These are phyloP conservation scores for Pseudogymnoascus sp. DNA, from an alignment of 2,329 filamentous ascomycete genomes.

Conservation along the genomic window DNA sequence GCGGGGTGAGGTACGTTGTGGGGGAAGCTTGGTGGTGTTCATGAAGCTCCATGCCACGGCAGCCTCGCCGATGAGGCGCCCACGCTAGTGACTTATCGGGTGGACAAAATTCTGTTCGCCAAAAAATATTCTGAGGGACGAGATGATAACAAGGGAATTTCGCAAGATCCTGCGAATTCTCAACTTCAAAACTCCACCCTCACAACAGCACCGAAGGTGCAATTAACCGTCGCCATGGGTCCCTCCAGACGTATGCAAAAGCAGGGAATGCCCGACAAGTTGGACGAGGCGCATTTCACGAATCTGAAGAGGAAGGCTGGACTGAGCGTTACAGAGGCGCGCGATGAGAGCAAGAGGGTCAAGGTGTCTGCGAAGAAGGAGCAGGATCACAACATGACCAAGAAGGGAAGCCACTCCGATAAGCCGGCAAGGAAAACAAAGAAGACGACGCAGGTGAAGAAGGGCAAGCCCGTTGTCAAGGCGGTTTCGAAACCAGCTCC, in stretches of 20 bases:
- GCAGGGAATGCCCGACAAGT: slow-evolving; percentile 75
- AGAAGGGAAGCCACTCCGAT: slow-evolving; percentile 26
- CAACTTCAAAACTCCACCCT: not conserved
- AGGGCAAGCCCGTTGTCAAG: slow-evolving; percentile 27
- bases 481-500: slow-evolving; percentile 25
- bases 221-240: slow-evolving; percentile 57
- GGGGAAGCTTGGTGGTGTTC: not conserved
- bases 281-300: slow-evolving; percentile 72
- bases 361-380: slow-evolving; percentile 41
- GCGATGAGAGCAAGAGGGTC: slow-evolving; percentile 58
- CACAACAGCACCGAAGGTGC: slow-evolving; percentile 7
- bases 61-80: slow-evolving; percentile 10
- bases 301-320: slow-evolving; percentile 80
- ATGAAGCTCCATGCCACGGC: slow-evolving; percentile 1
- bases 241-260: slow-evolving; percentile 89
- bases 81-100: slow-evolving; percentile 9
- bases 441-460: slow-evolving; percentile 26
- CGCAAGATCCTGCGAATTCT: slow-evolving; percentile 7
- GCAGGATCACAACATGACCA: slow-evolving; percentile 28
- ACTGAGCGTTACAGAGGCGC: slow-evolving; percentile 51
- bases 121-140: slow-evolving; percentile 4
- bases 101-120: slow-evolving; percentile 8
- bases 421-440: slow-evolving; percentile 28
- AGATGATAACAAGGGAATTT: slow-evolving; percentile 7
- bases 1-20: not conserved